phyloP scores from a whole-genome alignment of 352 stramenopile species.

The Pythium scleroteichum region DNA sequence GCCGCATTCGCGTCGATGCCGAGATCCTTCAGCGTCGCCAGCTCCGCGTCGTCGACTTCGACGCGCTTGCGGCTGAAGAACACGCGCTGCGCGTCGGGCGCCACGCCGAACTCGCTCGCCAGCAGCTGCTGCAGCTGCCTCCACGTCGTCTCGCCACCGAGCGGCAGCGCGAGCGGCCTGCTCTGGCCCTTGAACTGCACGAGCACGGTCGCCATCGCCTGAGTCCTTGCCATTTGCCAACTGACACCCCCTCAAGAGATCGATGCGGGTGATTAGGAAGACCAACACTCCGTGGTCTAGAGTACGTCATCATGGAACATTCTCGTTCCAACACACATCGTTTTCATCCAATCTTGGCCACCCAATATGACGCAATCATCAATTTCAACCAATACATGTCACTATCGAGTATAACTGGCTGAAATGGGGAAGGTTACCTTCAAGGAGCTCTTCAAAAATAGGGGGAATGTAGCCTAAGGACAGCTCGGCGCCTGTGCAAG shows the following conservation, averaged over 20 bases:
- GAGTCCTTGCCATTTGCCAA: neutral
- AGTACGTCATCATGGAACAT: neutral
- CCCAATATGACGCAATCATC: conserved; percentile 5
- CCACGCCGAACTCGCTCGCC: conserved; percentile 27
- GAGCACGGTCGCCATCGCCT: conserved; percentile 34
- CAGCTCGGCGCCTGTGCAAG: neutral
- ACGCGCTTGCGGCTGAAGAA: conserved; percentile 60
- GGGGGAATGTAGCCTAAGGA: conserved; percentile 2
- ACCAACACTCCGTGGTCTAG: conserved; percentile 3
- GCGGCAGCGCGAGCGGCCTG: conserved; percentile 30
- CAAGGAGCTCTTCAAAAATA: conserved; percentile 20
- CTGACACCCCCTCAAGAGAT: neutral
- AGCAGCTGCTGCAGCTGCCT: conserved; percentile 44
- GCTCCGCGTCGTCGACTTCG: conserved; percentile 29
- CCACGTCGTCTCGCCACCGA: conserved; percentile 29
- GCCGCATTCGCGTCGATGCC: conserved; percentile 8
- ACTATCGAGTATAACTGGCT: conserved; percentile 4
- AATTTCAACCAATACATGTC: conserved; percentile 9
- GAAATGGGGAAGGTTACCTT: conserved; percentile 1
- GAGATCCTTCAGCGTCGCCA: neutral
- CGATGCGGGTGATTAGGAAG: neutral
- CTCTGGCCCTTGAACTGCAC: conserved; percentile 54
- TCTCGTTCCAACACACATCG: neutral
- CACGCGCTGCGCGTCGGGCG: conserved; percentile 49
- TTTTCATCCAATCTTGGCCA: neutral